Evolutionary conservation across 1,284 basidiomycete genomes (phyloP), one percentile per base, ranked within the genome.

Genomic region (Veloporphyrellus conicus): DNA sequence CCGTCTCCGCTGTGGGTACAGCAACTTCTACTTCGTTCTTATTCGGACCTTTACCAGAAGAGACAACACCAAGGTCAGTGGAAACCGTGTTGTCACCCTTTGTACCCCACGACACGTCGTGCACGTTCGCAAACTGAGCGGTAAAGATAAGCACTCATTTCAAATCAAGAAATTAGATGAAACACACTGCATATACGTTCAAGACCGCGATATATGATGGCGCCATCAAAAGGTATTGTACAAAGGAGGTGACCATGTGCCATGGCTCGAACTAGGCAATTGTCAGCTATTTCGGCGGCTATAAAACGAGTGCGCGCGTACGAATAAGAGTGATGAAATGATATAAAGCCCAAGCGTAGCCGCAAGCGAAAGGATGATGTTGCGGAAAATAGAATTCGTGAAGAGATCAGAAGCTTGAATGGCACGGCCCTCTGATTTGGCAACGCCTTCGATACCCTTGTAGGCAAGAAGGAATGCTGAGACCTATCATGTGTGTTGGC

Each of bases 241-340:
- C 35, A 70, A 96, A 95, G n/a, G 87, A 90, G 0, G 94, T 96
- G 62, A 96, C 77, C 86, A 90, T 85, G 61, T 95, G 93, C 83
- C 90, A 89, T 4, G 91, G 92, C 60, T 94, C 88, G 58, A 90
- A 83, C 85, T 88, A 55, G 36, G 53, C 22, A 8, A 14, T 15
- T 19, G 46, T 52, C 51, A 45, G 34, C 38, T 33, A 44, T 39
- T 38, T 47, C 40, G 36, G 36, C n/a, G 47, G n/a, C 23, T 1
- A 29, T 15, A n/a, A 22, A 41, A 27, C n/a, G 32, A 25, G 27
- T 33, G 51, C 57, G 47, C 40, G 78, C 91, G 60, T 55, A 93
- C 90, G 67, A 93, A 87, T 49, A 93, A 76, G 18, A 95, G 58
- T 1, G 87, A 90, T 0, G 92, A 77, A 41, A 90, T 43, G 45